Conservation (phyloP, 352 stramenopile genomes). For the Phytophthora rubi region DNA sequence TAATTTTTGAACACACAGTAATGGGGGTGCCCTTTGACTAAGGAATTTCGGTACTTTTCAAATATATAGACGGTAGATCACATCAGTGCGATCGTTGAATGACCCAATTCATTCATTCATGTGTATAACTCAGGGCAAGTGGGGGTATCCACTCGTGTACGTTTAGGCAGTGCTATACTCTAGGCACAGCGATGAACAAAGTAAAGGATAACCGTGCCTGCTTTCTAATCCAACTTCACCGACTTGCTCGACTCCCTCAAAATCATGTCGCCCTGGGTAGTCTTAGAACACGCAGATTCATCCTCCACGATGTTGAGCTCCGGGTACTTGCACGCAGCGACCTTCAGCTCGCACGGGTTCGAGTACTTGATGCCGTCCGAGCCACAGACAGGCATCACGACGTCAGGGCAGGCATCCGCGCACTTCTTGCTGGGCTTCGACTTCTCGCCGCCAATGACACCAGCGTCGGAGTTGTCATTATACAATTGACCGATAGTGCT, state of each 20-base stretch:
- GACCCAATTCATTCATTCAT: neutral
- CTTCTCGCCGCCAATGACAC: constrained; percentile 19
- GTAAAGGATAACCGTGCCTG: neutral
- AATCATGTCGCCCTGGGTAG: constrained; percentile 1
- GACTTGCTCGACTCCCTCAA: constrained; percentile 4
- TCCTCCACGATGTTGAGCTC: constrained; percentile 20
- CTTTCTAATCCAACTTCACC: neutral
- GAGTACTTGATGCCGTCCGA: constrained; percentile 42
- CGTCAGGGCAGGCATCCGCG: constrained; percentile 29
- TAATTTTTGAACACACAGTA: no score
- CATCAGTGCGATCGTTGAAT: neutral
- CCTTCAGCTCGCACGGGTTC: constrained; percentile 35
- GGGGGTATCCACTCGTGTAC: neutral
- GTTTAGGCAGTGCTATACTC: neutral
- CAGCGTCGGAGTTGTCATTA: constrained; percentile 24
- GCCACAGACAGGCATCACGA: constrained; percentile 37
- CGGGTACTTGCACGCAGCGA: constrained; percentile 26
- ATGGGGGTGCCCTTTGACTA: no score
- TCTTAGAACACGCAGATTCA: constrained; percentile 10
- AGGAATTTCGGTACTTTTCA: no score
- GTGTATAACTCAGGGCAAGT: neutral
- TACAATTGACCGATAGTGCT: constrained; percentile 22
- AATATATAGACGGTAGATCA: no score
- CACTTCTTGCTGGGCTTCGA: constrained; percentile 9
- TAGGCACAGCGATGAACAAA: neutral